Conservation (phyloP, 225 moss, liverwort and hornwort genomes). For the Antitrichia curtipendula region DNA sequence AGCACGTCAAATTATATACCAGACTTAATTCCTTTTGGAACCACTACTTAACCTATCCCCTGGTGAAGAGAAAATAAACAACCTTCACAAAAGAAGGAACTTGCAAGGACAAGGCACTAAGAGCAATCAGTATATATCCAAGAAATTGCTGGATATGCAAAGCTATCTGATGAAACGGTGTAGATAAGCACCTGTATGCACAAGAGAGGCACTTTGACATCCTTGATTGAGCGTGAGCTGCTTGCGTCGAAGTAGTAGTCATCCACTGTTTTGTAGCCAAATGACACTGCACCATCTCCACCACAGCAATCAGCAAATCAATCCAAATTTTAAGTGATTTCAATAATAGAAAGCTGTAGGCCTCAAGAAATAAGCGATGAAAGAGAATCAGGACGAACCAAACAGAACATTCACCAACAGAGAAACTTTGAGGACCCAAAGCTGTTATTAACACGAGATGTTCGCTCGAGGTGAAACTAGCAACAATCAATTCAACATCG, state of each 20-base stretch:
- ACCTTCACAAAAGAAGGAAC: neutral
- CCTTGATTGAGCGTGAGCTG: slow-evolving; percentile 72
- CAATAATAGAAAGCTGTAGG: neutral
- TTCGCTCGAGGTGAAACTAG: neutral
- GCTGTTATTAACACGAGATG: neutral
- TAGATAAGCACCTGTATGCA: slow-evolving; percentile 70
- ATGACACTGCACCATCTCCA: slow-evolving; percentile 49
- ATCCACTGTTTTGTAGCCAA: slow-evolving; percentile 82
- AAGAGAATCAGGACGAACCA: neutral
- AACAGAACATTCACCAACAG: neutral
- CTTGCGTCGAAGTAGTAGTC: slow-evolving; percentile 78
- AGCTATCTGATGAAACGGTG: neutral
- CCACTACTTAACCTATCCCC: neutral
- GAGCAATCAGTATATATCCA: neutral
- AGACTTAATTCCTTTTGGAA: neutral
- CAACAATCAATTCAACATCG: neutral
- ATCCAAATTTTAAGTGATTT: neutral
- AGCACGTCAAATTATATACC: neutral
- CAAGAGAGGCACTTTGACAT: slow-evolving; percentile 76
- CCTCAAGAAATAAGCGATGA: neutral
- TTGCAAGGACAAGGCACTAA: neutral
- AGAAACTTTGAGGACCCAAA: neutral
- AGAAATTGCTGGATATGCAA: neutral
- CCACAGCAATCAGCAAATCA: neutral
- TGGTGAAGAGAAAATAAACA: neutral